Evolutionary conservation across 805 yeast genomes (phyloP).

Genomic region (Groenewaldozyma tartarivorans): DNA sequence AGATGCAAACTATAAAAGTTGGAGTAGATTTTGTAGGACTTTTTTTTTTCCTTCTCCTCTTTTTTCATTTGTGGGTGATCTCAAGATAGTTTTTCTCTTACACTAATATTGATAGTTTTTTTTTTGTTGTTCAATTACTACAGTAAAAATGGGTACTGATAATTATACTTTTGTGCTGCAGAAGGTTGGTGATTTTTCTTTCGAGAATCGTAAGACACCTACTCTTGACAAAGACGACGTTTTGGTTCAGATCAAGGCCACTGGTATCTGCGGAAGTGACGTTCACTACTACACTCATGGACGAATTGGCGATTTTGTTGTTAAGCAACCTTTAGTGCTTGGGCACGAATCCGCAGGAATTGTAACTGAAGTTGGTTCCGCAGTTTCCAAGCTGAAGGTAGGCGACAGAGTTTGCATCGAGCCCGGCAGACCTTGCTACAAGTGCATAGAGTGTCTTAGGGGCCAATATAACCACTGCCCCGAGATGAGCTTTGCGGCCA

Average conservation of each 20-base stretch:
- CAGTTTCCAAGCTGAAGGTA: constrained; percentile 53
- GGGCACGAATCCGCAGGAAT: constrained; percentile 86
- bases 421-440: constrained; percentile 80
- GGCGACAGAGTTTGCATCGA: constrained; percentile 88
- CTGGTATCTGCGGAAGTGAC: constrained; percentile 86
- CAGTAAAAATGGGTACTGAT: too few species aligned
- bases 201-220: constrained; percentile 65
- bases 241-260: constrained; percentile 63
- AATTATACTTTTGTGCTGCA: constrained; percentile 40
- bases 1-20: too few species aligned
- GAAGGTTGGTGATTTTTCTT: constrained; percentile 50
- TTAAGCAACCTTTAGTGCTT: constrained; percentile 69
- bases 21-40: too few species aligned
- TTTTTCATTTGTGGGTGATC: too few species aligned
- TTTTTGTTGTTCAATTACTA: too few species aligned
- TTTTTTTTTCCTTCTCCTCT: too few species aligned
- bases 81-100: too few species aligned
- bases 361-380: constrained; percentile 59
- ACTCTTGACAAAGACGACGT: constrained; percentile 55
- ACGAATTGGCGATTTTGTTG: constrained; percentile 64
- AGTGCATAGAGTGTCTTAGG: constrained; percentile 22
- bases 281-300: constrained; percentile 79
- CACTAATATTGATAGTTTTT: too few species aligned
- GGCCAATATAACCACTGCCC: constrained; percentile 82
- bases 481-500: constrained; percentile 81